Conservation (phyloP, 2,329 filamentous ascomycete genomes). For the Calonectria naviculata region DNA sequence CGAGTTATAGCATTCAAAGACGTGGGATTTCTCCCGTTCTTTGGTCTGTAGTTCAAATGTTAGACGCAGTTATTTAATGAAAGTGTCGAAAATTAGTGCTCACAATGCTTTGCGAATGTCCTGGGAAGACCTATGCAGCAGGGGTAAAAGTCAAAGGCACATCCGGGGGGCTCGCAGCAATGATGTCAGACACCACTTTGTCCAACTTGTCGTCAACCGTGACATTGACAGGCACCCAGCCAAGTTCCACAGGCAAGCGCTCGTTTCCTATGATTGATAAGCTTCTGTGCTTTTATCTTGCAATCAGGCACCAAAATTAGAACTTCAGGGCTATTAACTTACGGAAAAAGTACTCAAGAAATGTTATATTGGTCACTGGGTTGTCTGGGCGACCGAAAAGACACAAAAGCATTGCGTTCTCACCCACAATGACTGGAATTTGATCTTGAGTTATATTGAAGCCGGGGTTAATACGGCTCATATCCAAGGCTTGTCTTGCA, state of each 20-base stretch:
- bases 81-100: neutral
- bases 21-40: too few species aligned
- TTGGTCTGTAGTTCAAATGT: too few species aligned
- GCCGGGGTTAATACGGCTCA: neutral
- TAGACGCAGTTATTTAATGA: too few species aligned
- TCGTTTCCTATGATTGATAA: neutral
- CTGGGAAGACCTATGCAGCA: neutral
- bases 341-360: neutral
- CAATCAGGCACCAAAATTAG: too few species aligned
- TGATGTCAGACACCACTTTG: neutral
- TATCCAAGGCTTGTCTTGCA: neutral
- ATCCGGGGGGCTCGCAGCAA: neutral
- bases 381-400: neutral
- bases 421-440: neutral
- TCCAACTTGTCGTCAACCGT: neutral
- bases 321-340: neutral
- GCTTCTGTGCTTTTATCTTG: neutral
- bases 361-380: neutral
- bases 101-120: neutral
- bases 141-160: neutral
- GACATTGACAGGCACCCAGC: neutral
- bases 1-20: too few species aligned
- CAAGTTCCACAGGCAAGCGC: neutral
- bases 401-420: neutral
- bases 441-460: neutral